phyloP scores from a whole-genome alignment of 805 yeast genomes.

The Kodamaea hsintzibuensis region DNA sequence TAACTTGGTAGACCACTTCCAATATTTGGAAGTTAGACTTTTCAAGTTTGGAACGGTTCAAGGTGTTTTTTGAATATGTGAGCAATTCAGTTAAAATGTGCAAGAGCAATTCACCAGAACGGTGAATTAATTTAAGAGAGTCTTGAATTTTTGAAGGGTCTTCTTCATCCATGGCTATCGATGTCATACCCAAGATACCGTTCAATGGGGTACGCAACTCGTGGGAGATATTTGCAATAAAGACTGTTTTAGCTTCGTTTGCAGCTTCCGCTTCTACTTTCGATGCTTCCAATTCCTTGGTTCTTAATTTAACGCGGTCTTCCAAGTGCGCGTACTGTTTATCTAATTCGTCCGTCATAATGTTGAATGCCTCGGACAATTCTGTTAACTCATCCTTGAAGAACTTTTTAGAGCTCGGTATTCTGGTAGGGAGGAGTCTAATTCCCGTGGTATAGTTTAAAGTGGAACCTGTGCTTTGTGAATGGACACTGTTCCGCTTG shows the following conservation, averaged over 20 bases:
- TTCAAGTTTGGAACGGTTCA: slow-evolving; percentile 80
- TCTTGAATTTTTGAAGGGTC: slow-evolving; percentile 68
- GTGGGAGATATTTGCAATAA: slow-evolving; percentile 89
- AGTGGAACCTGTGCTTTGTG: slow-evolving; percentile 30
- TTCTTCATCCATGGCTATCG: slow-evolving; percentile 86
- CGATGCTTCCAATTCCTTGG: slow-evolving; percentile 85
- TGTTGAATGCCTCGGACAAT: slow-evolving; percentile 83
- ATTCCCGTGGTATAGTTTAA: slow-evolving; percentile 45
- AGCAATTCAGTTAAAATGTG: slow-evolving; percentile 88
- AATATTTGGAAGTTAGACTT: slow-evolving; percentile 74
- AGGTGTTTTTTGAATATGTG: slow-evolving; percentile 89
- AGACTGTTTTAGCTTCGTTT: slow-evolving; percentile 93
- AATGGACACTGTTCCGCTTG: slow-evolving; percentile 27
- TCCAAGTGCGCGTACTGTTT: slow-evolving; percentile 82
- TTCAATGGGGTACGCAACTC: slow-evolving; percentile 94
- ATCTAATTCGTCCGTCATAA: slow-evolving; percentile 86
- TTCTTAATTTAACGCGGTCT: slow-evolving; percentile 82
- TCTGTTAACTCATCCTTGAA: slow-evolving; percentile 86
- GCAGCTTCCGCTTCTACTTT: slow-evolving; percentile 91
- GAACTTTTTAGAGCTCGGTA: slow-evolving; percentile 42
- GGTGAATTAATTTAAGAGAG: slow-evolving; percentile 76
- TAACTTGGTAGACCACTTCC: slow-evolving; percentile 83
- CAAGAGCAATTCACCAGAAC: slow-evolving; percentile 86
- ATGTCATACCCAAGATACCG: slow-evolving; percentile 95
- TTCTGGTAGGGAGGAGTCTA: slow-evolving; percentile 38